phyloP scores from a whole-genome alignment of 352 stramenopile genomes.

The Phytophthora uliginosa region DNA sequence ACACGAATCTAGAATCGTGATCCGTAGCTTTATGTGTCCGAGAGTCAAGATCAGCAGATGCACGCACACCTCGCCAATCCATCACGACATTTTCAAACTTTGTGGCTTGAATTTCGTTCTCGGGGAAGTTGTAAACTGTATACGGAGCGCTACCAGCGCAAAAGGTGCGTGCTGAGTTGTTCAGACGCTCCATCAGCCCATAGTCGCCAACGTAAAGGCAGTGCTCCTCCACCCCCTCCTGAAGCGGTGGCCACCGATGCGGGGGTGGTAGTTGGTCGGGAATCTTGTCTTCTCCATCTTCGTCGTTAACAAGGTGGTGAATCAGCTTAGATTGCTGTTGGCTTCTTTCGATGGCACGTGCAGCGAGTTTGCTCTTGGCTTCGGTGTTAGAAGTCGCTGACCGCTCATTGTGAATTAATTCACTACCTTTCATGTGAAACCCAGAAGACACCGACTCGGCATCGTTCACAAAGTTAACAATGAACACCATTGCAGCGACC shows the following conservation, averaged over 20 bases:
- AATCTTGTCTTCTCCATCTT: constrained; percentile 1
- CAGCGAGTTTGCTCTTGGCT: background rate
- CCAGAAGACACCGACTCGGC: background rate
- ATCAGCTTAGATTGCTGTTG: background rate
- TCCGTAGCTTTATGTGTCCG: constrained; percentile 9
- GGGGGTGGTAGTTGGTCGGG: background rate
- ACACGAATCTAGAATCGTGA: constrained; percentile 22
- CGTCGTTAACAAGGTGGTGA: background rate
- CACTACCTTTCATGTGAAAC: background rate
- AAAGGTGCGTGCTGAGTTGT: constrained; percentile 10
- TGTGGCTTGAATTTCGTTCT: constrained; percentile 19
- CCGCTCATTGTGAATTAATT: background rate
- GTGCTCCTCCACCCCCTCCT: constrained; percentile 2
- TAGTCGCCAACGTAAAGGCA: constrained; percentile 21
- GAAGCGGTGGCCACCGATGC: background rate
- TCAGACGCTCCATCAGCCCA: constrained; percentile 19
- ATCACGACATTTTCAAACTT: constrained; percentile 14
- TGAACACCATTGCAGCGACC: background rate
- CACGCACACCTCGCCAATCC: constrained; percentile 1
- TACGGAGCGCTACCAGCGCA: constrained; percentile 8
- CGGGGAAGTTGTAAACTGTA: constrained; percentile 3
- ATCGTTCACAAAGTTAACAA: background rate
- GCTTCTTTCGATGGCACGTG: background rate
- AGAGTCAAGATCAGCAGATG: constrained; percentile 5
- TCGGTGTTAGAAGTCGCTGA: background rate